These are phyloP conservation scores for Tuber magnatum DNA, from an alignment of 495 filamentous ascomycete genomes.

Conservation along the genomic window DNA sequence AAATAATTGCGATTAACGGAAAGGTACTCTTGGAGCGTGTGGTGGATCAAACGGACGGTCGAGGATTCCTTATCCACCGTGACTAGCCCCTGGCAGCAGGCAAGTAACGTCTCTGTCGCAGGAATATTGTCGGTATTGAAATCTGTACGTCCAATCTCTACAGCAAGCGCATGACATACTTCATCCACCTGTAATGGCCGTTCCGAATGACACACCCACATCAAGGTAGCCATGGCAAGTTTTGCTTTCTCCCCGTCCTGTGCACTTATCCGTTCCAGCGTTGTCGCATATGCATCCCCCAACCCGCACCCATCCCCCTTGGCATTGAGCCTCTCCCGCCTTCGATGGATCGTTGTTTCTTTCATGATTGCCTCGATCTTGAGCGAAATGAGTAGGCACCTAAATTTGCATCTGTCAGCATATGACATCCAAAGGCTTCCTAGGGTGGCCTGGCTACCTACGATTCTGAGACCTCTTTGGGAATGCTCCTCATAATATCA, in stretches of 20 bases:
- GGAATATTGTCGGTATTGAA: background rate
- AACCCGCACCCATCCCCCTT: background rate
- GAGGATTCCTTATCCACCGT: background rate
- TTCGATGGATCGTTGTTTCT: background rate
- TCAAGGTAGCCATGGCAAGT: background rate
- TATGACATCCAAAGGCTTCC: no score
- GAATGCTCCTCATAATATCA: background rate
- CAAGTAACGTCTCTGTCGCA: background rate
- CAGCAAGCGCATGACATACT: background rate
- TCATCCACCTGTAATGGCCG: background rate
- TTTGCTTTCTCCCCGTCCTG: background rate
- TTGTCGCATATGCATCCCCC: background rate
- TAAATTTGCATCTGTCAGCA: background rate
- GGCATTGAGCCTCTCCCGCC: background rate
- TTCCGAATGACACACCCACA: background rate
- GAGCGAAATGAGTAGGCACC: background rate
- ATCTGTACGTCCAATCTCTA: background rate
- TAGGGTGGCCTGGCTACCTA: no score
- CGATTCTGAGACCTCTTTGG: background rate
- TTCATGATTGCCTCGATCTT: background rate
- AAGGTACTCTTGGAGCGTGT: background rate
- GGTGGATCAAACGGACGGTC: background rate
- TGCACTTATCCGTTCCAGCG: background rate
- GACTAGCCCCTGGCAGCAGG: background rate
- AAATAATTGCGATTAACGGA: background rate